Evolutionary conservation across 192 early-diverging fungal species (phyloP), one percentile per base, ranked within the genome.

Genomic region (Podila horticola): DNA sequence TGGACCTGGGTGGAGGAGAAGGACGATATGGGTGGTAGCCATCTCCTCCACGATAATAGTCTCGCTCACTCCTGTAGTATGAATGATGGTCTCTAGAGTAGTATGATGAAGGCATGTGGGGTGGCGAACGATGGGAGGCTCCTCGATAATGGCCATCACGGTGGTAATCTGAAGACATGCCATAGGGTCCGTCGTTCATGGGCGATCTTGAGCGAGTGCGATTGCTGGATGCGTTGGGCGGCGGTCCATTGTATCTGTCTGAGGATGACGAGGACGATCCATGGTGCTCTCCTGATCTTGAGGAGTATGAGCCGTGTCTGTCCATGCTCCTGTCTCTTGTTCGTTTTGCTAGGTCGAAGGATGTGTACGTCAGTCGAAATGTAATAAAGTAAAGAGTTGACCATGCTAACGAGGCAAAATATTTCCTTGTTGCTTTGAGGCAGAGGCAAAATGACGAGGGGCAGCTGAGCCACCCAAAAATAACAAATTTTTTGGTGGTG

Each of bases 41-140:
- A 26, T 72, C 77, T 29, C 71, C 71, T 60, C 77, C 60, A 20
- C 71, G 51, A 59, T 81, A 81, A 33, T 81, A 81, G 26, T 81
- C 77, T n/a, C 77, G 49, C 28, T 81, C 77, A 31, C 71, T 41
- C 22, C 77, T 34, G 52, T 81, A 81, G 24, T 81, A 81, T 2
- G 77, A 66, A 24, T 72, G 76, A 30, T 72, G 76, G 13, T 81
- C 77, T 55, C 77, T 68, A 10, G 70, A 72, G 66, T 81, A 81
- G 63, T 81, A 81, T 0, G 77, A 72, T 20, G 75, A 67, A 19
- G 69, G 66, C 26, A 69, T 57, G 24, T 71, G 75, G 41, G 75
- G 75, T 49, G 75, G 75, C 3, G 77, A 73, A 20, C 71, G 71
- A 73, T 72, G 71, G 11, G 77, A 81, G 29, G 8, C 52, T 24